phyloP scores from a whole-genome alignment of 2,329 filamentous ascomycete genomes.

The Calonectria pseudoturangicola region DNA sequence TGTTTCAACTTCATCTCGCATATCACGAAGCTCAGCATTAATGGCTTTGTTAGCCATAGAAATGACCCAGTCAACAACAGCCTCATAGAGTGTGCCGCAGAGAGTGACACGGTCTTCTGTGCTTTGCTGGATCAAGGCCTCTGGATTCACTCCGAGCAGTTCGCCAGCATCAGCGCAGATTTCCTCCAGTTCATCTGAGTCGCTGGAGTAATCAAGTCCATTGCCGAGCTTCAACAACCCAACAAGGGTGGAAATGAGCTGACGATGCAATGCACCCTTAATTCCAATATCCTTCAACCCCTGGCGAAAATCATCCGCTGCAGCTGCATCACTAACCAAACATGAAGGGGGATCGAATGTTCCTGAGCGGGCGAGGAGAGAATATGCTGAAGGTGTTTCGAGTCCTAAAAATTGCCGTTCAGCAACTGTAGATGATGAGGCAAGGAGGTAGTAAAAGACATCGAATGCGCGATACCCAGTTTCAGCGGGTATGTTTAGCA shows the following conservation, averaged over 20 bases:
- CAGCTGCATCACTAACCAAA: conserved; percentile 91
- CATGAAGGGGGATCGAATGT: conserved; percentile 92
- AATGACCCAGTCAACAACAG: conserved; percentile 97
- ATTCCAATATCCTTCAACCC: conserved; percentile 95
- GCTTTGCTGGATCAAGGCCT: conserved; percentile 84
- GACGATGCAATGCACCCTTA: conserved; percentile 87
- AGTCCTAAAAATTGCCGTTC: conserved; percentile 93
- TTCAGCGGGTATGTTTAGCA: conserved; percentile 88
- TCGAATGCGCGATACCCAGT: conserved; percentile 94
- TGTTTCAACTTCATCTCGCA: conserved; percentile 80
- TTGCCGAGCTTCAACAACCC: conserved; percentile 96
- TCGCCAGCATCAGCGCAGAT: conserved; percentile 92
- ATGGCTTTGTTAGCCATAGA: conserved; percentile 91
- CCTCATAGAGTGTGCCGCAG: conserved; percentile 92
- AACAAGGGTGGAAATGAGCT: conserved; percentile 89
- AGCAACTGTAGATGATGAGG: conserved; percentile 88
- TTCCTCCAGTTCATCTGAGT: conserved; percentile 88
- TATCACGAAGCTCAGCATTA: conserved; percentile 81
- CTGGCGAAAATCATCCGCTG: conserved; percentile 92
- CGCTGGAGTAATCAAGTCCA: conserved; percentile 87
- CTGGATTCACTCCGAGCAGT: conserved; percentile 89
- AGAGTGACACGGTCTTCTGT: conserved; percentile 89
- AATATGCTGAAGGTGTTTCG: conserved; percentile 84
- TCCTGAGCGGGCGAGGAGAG: conserved; percentile 87
- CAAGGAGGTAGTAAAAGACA: conserved; percentile 97